Percentiles rank a stretch among this genome's conserved stretches.
These are phyloP conservation scores for Ogataea hybrid DNA, from an alignment of 1,139 yeast genomes.

Conservation along the genomic window DNA sequence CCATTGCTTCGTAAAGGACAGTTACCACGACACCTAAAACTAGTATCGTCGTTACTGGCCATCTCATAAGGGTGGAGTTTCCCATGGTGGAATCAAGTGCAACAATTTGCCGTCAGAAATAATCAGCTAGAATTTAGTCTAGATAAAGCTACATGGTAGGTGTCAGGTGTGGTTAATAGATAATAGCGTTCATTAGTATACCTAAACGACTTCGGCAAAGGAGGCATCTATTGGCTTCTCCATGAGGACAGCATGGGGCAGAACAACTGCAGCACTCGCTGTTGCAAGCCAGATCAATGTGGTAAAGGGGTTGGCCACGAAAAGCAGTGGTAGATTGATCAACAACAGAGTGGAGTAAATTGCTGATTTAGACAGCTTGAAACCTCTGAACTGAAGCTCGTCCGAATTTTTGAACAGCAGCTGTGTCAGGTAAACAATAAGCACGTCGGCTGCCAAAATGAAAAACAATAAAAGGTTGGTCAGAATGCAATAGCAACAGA, in stretches of 20 bases:
- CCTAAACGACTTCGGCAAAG: slow-evolving; percentile 68
- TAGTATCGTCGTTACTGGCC: background rate
- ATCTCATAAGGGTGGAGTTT: background rate
- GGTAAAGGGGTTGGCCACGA: slow-evolving; percentile 87
- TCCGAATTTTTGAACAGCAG: slow-evolving; percentile 60
- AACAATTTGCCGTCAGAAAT: slow-evolving; percentile 2
- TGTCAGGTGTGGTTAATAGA: slow-evolving; percentile 3
- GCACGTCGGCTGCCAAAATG: slow-evolving; percentile 56
- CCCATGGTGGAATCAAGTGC: background rate
- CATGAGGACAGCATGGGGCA: slow-evolving; percentile 86
- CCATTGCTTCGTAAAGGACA: background rate
- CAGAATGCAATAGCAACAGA: slow-evolving; percentile 28
- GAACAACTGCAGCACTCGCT: slow-evolving; percentile 74
- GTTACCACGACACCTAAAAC: background rate
- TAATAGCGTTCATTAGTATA: slow-evolving; percentile 5
- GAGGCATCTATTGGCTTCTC: slow-evolving; percentile 97
- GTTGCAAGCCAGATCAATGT: slow-evolving; percentile 93
- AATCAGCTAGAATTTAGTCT: background rate
- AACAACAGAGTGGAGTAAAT: slow-evolving; percentile 72
- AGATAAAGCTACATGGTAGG: background rate
- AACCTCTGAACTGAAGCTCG: slow-evolving; percentile 60
- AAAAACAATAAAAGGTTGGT: slow-evolving; percentile 58
- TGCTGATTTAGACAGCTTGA: slow-evolving; percentile 69
- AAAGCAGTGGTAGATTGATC: slow-evolving; percentile 62
- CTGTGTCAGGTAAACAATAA: slow-evolving; percentile 72